Base-by-base conservation (phyloP, 805 yeast genomes). In the Pichia nakasei region DNA sequence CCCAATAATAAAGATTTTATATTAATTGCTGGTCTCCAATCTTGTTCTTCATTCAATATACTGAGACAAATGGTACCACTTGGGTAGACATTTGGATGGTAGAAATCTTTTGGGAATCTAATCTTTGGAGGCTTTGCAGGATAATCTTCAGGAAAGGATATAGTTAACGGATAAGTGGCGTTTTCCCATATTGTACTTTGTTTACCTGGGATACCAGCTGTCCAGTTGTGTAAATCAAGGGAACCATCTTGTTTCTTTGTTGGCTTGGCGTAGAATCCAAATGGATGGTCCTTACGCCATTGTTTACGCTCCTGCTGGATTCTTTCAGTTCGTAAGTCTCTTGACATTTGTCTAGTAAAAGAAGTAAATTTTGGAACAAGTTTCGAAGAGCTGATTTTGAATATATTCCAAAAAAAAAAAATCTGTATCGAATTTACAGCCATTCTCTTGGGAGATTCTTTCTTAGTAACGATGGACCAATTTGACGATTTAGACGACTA, bases 281-380 rank as follows among this genome's bases (percentile, higher is more conserved):
- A 93, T 0, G 99, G 99, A 60, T 93, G 99, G 61, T 88, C 96
- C 61, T 87, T 91, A 54, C 99, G 79, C 99, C 99, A 93, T 62
- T 84, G 87, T 65, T 89, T 91, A 63, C 98, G 68, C 62, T 91
- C 98, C 63, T 88, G 95, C 58, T 89, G 97, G 35, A 91, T 75
- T 55, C 98, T 78, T 47, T 79, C 86, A 51, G 80, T 69, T 61
- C 94, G 82, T 47, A 87, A 45, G 41, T 59, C 61, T 49, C 64
- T 52, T 12, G 54, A 44, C 58, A 56, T 26, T 22, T n/a, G 26
- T 15, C 26, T 11, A n/a, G 11, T 1, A 9, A 15, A 22, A 19
- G 22, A 20, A 9, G n/a, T 20, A 11, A 13, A 9, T 27, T 22
- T 22, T n/a, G n/a, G n/a, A n/a, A n/a, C n/a, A n/a, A n/a, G n/a